Base-by-base conservation (phyloP, 805 yeast species). In the Peterozyma xylosa region DNA sequence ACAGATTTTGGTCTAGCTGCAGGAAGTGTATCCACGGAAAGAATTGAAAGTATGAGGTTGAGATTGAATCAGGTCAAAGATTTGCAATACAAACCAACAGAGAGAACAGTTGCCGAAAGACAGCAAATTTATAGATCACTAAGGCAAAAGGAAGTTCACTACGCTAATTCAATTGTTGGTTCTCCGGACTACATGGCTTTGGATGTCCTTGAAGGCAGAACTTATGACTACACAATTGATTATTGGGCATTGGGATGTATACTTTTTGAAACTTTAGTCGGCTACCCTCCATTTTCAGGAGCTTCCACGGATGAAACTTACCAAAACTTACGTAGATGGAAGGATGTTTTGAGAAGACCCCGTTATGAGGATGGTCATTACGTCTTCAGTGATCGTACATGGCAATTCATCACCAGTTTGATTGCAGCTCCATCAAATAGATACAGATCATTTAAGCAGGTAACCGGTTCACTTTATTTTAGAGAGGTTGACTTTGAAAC, bases 161-260 rank as follows among this genome's bases (percentile, higher is more conserved):
- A 85, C 56, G 98, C 99, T 14, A 86, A 87, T 55, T 88, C 97
- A 1, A 87, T 91, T 53, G 99, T 93, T 13, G 99, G 99, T 1
- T 86, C 96, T 5, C 99, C 99, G 1, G 99, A 93, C 63, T 93
- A 93, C 60, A 93, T 93, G 99, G 99, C 99, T 1, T 71, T 93
- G 41, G 99, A 93, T 63, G 98, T 93, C 11, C 75, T 93, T 43
- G 95, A 88, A 63, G 99, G 99, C 7, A 85, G 84, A 57, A 80
- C 82, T 46, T 93, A 93, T 62, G 96, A 93, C 59, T 90, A 83
- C 60, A 91, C 99, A 13, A 95, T 95, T 46, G 99, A 93, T 68
- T 93, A 93, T 62, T 93, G 99, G 99, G 90, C 98, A 0, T 70
- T 93, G 46, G 99, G 99, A 4, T 93, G 99, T 65, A 93, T 93